A percentile compares a stretch with the other conserved stretches of the same genome.
Evolutionary conservation across 106 monocot genomes (phyloP).

Genomic region (Ottelia alismoides): DNA sequence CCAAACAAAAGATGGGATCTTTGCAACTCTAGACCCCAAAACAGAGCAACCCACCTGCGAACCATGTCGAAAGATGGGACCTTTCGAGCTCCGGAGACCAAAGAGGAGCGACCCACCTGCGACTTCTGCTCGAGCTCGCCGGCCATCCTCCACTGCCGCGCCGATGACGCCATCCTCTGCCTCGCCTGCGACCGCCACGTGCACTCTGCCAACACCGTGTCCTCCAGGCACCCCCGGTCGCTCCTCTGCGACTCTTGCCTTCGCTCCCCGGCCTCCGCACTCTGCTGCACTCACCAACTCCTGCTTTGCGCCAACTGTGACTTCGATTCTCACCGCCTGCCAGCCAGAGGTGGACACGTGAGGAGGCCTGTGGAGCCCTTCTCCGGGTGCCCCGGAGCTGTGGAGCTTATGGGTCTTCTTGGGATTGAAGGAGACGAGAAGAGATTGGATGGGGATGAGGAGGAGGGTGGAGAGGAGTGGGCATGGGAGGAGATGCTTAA

Average conservation of each 20-base stretch:
- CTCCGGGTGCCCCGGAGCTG: conserved; percentile 36
- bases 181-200: conserved; percentile 69
- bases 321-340: conserved; percentile 16
- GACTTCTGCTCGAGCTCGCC: no score
- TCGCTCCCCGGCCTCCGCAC: conserved; percentile 20
- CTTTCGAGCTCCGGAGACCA: no score
- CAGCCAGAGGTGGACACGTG: not conserved
- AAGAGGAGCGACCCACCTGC: no score
- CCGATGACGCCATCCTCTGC: no score
- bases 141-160: no score
- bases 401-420: conserved; percentile 23
- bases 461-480: conserved; percentile 6
- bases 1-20: no score
- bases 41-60: no score
- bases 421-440: conserved; percentile 28
- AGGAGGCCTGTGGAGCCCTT: conserved; percentile 41
- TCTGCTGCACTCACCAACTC: conserved; percentile 17
- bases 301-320: conserved; percentile 42
- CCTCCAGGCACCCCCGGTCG: conserved; percentile 33
- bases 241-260: conserved; percentile 44
- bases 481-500: conserved; percentile 12
- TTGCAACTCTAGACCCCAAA: no score
- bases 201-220: conserved; percentile 63
- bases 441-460: not conserved
- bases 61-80: no score